Evolutionary conservation across 2,329 filamentous ascomycete species (phyloP).

Genomic region (Elsinoe batatas): DNA sequence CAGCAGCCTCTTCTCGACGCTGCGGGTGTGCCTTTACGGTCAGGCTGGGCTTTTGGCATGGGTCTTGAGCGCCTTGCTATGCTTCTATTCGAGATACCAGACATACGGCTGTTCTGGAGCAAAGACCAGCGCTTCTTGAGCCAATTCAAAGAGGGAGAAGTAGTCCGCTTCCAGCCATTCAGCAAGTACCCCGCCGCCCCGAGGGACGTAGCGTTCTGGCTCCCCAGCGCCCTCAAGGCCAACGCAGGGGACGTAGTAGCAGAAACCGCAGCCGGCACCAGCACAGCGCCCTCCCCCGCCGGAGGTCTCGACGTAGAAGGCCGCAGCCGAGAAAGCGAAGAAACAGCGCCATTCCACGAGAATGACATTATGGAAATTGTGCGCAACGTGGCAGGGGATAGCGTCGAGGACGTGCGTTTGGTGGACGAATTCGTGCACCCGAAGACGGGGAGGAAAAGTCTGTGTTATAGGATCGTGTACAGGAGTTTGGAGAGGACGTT

Average conservation of each 20-base stretch:
- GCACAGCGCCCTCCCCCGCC: slow-evolving; percentile 26
- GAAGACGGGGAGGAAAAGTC: slow-evolving; percentile 68
- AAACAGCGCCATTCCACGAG: slow-evolving; percentile 57
- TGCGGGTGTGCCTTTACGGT: slow-evolving; percentile 61
- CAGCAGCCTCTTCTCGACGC: slow-evolving; percentile 71
- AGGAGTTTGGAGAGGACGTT: slow-evolving; percentile 83
- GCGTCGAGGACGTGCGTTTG: slow-evolving; percentile 76
- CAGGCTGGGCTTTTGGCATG: slow-evolving; percentile 93
- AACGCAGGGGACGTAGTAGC: slow-evolving; percentile 20
- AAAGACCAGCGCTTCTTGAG: slow-evolving; percentile 71
- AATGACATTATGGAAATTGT: slow-evolving; percentile 98
- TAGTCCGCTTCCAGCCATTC: slow-evolving; percentile 68
- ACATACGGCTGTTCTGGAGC: slow-evolving; percentile 96
- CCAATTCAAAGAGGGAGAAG: slow-evolving; percentile 56
- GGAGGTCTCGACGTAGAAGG: slow-evolving; percentile 25
- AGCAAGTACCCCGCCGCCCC: slow-evolving; percentile 83
- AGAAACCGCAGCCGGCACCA: slow-evolving; percentile 23
- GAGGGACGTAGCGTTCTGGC: slow-evolving; percentile 93
- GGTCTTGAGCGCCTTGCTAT: slow-evolving; percentile 94
- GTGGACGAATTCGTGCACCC: slow-evolving; percentile 85
- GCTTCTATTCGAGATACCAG: slow-evolving; percentile 90
- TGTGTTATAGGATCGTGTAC: slow-evolving; percentile 92
- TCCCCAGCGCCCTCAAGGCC: slow-evolving; percentile 32
- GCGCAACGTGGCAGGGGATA: slow-evolving; percentile 67
- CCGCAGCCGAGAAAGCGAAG: neutral